Conservation (phyloP, 192 early-diverging fungal genomes). For the Funneliformis mosseae region DNA sequence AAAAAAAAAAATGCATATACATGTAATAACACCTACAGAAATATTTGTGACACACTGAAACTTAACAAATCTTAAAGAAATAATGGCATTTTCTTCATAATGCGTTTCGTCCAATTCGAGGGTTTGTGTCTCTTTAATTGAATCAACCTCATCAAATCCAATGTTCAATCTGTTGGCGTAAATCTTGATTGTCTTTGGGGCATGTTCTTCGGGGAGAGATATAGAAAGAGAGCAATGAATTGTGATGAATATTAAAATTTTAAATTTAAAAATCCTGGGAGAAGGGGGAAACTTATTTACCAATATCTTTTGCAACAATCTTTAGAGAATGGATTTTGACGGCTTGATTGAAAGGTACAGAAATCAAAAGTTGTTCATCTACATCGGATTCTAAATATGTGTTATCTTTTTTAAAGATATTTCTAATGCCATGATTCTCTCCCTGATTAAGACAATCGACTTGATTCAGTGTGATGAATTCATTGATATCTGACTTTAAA, state of each 20-base stretch:
- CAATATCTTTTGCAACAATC: slow-evolving; percentile 52
- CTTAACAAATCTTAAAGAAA: slow-evolving; percentile 88
- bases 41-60: slow-evolving; percentile 88
- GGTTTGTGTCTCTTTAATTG: slow-evolving; percentile 71
- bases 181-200: slow-evolving; percentile 85
- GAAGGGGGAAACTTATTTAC: slow-evolving; percentile 9
- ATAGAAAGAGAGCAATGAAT: too few relatives aligned
- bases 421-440: slow-evolving; percentile 71
- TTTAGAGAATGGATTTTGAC: slow-evolving; percentile 74
- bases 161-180: slow-evolving; percentile 83
- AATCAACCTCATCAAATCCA: slow-evolving; percentile 87
- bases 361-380: slow-evolving; percentile 92
- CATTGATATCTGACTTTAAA: slow-evolving; percentile 61
- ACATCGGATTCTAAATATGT: slow-evolving; percentile 86
- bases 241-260: neutral
- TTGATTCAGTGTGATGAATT: slow-evolving; percentile 67
- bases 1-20: neutral
- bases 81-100: slow-evolving; percentile 67
- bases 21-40: slow-evolving; percentile 50
- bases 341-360: slow-evolving; percentile 86
- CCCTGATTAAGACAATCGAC: slow-evolving; percentile 87
- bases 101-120: slow-evolving; percentile 71
- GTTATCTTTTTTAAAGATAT: slow-evolving; percentile 73
- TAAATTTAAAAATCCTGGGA: neutral
- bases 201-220: slow-evolving; percentile 52